phyloP scores from a whole-genome alignment of 2,329 filamentous ascomycete genomes.

The Botrytis pseudocinerea region DNA sequence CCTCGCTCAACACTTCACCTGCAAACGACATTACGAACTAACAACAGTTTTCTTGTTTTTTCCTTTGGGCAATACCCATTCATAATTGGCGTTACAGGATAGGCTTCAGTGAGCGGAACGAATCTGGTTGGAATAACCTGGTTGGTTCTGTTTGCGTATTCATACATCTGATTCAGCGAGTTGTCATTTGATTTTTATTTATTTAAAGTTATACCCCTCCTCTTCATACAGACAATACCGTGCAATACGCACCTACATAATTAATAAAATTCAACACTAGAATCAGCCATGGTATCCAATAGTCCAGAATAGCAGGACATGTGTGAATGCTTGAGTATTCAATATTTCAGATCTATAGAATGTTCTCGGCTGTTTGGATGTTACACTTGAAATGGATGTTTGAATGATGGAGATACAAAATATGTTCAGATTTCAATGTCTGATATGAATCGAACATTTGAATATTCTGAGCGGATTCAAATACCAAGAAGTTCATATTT shows the following conservation, averaged over 20 bases:
- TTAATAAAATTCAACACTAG: neutral
- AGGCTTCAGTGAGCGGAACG: neutral
- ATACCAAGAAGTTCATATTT: neutral
- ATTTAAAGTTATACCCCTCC: neutral
- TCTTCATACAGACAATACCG: neutral
- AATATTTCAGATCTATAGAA: neutral
- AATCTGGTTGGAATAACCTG: conserved; percentile 7
- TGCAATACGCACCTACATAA: neutral
- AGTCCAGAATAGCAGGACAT: neutral
- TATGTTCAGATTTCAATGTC: neutral
- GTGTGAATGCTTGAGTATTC: neutral
- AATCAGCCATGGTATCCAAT: neutral
- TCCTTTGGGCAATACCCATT: conserved; percentile 15
- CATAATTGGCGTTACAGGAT: conserved; percentile 8
- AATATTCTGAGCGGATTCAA: neutral
- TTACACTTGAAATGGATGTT: neutral
- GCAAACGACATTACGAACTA: conserved; percentile 7
- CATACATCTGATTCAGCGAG: neutral
- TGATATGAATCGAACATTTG: neutral
- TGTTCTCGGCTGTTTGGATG: neutral
- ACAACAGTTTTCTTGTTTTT: neutral
- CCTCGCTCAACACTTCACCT: neutral
- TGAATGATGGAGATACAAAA: neutral
- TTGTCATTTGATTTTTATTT: neutral
- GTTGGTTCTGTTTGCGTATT: neutral